Evolutionary conservation across 2,329 filamentous ascomycete species (phyloP).

Genomic region (Penicillium psychrosexuale): DNA sequence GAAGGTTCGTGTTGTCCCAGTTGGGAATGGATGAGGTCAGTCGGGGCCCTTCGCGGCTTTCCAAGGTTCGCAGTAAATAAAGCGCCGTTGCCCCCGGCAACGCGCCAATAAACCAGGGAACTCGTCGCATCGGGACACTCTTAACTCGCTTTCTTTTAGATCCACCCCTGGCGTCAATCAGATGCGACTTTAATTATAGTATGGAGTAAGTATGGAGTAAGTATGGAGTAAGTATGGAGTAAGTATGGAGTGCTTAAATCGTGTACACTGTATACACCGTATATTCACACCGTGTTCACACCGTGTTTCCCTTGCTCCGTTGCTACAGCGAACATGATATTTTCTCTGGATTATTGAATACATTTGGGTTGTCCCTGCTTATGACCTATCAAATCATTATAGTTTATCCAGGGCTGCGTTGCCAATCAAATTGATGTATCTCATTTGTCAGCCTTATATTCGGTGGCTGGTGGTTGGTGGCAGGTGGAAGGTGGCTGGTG

Average conservation of each 20-base stretch:
- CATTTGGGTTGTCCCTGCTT: neutral
- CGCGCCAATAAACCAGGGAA: slow-evolving; percentile 9
- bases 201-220: neutral
- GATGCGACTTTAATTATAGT: slow-evolving; percentile 4
- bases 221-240: neutral
- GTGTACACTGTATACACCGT: neutral
- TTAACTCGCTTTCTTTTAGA: slow-evolving; percentile 1
- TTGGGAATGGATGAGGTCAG: slow-evolving; percentile 6
- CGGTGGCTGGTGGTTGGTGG: too few species aligned
- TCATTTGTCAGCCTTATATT: neutral
- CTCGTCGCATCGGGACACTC: slow-evolving; percentile 6
- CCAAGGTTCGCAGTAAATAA: slow-evolving; percentile 6
- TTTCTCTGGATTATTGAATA: neutral
- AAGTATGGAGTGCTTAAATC: neutral
- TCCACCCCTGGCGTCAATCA: slow-evolving; percentile 9
- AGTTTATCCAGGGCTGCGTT: neutral
- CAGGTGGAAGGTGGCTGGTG: too few species aligned
- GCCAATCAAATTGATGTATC: neutral
- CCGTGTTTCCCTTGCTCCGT: neutral
- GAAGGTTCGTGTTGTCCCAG: neutral
- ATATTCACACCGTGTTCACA: neutral
- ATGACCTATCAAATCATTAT: neutral
- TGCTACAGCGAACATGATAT: slow-evolving; percentile 1
- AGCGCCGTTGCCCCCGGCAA: slow-evolving; percentile 5
- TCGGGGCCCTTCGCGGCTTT: neutral